Conservation (phyloP, 345 rosid species). For the Angophora floribunda region DNA sequence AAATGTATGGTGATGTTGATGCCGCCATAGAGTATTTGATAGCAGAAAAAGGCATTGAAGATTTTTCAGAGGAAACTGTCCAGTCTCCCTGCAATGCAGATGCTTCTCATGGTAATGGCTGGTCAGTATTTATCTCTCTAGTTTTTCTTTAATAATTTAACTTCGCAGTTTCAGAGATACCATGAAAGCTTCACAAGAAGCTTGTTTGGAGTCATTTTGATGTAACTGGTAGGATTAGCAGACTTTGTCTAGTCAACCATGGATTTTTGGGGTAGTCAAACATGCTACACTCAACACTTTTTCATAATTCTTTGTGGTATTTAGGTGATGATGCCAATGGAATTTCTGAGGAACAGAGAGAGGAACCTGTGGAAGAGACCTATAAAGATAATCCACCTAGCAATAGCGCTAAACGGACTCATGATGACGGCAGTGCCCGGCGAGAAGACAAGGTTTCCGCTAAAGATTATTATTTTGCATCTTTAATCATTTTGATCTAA, state of each 20-base stretch:
- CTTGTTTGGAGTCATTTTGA: not conserved
- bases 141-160: not conserved
- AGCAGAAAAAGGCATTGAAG: slow-evolving; percentile 52
- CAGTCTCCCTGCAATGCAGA: slow-evolving; percentile 12
- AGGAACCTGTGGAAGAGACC: slow-evolving; percentile 16
- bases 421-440: slow-evolving; percentile 14
- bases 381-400: slow-evolving; percentile 15
- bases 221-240: not conserved
- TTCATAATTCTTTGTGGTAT: not conserved
- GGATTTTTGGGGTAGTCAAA: not conserved
- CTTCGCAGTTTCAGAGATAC: not conserved
- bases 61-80: slow-evolving; percentile 16
- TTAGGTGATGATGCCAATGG: slow-evolving; percentile 22
- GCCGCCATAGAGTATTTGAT: slow-evolving; percentile 73
- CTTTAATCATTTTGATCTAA: not conserved
- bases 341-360: slow-evolving; percentile 17
- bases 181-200: not conserved
- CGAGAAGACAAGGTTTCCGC: slow-evolving; percentile 47
- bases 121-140: slow-evolving; percentile 13
- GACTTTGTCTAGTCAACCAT: not conserved
- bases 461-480: not conserved
- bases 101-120: slow-evolving; percentile 46
- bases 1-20: slow-evolving; percentile 73
- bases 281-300: not conserved
- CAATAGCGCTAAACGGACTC: slow-evolving; percentile 12